Evolutionary conservation across 805 yeast species (phyloP).

Genomic region (Dipodascopsis uninucleata): DNA sequence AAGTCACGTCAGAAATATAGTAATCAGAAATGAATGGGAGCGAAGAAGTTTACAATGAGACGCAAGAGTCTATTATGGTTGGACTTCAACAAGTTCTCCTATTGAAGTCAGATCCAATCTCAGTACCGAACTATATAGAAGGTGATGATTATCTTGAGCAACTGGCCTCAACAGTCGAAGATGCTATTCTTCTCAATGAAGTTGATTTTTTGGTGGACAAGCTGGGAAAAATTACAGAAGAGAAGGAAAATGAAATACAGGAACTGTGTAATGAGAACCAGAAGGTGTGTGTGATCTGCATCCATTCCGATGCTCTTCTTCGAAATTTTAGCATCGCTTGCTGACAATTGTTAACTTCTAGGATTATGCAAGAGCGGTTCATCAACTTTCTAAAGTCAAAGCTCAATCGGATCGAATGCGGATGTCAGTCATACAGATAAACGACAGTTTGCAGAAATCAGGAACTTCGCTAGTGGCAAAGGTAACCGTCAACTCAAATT

Average conservation of each 20-base stretch:
- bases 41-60: constrained; percentile 1
- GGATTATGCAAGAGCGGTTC: constrained; percentile 49
- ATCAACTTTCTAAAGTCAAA: constrained; percentile 60
- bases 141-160: constrained; percentile 70
- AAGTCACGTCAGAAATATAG: too few relatives aligned
- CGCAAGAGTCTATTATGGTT: constrained; percentile 16
- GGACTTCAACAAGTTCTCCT: constrained; percentile 27
- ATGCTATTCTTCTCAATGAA: constrained; percentile 53
- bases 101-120: constrained; percentile 28
- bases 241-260: constrained; percentile 61
- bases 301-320: background rate
- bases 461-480: constrained; percentile 59
- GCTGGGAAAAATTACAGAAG: constrained; percentile 54
- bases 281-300: constrained; percentile 30
- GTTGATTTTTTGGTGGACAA: constrained; percentile 54
- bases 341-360: constrained; percentile 3
- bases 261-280: constrained; percentile 60
- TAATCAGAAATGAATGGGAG: too few relatives aligned
- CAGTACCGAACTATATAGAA: constrained; percentile 21
- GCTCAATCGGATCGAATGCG: constrained; percentile 54
- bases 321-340: background rate
- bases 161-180: constrained; percentile 68
- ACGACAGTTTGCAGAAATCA: constrained; percentile 55
- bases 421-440: constrained; percentile 54
- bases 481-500: constrained; percentile 27